These are phyloP conservation scores for Tylopilus sp. DNA, from an alignment of 768 basidiomycete species.

Conservation along the genomic window DNA sequence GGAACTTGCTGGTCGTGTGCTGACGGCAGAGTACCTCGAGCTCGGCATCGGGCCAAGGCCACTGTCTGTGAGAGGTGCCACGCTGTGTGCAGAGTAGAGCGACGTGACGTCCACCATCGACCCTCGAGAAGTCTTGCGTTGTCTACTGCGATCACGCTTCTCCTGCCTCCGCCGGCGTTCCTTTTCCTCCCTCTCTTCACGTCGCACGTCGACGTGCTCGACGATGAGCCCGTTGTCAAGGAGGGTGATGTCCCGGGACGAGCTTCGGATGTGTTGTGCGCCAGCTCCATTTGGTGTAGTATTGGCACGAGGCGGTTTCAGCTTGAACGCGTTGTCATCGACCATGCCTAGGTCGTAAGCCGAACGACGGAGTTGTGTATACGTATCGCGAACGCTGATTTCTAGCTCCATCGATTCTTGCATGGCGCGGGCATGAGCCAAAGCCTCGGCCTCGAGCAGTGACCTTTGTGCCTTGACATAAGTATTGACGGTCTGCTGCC, in stretches of 20 bases:
- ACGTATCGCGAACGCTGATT: slow-evolving; percentile 74
- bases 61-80: slow-evolving; percentile 52
- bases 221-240: slow-evolving; percentile 89
- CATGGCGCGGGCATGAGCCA: slow-evolving; percentile 74
- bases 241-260: slow-evolving; percentile 72
- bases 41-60: slow-evolving; percentile 53
- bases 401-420: slow-evolving; percentile 76
- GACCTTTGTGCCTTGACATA: slow-evolving; percentile 83
- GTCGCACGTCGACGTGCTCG: slow-evolving; percentile 80
- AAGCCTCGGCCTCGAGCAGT: slow-evolving; percentile 77
- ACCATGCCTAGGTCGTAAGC: slow-evolving; percentile 59
- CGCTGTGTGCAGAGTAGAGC: slow-evolving; percentile 64
- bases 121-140: slow-evolving; percentile 70
- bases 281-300: slow-evolving; percentile 31
- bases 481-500: slow-evolving; percentile 73
- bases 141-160: slow-evolving; percentile 49
- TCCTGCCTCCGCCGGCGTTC: slow-evolving; percentile 71
- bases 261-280: slow-evolving; percentile 42
- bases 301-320: slow-evolving; percentile 55
- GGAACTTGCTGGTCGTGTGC: slow-evolving; percentile 59
- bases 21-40: slow-evolving; percentile 57
- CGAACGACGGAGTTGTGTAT: slow-evolving; percentile 75
- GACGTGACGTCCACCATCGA: slow-evolving; percentile 72
- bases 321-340: slow-evolving; percentile 63
- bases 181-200: slow-evolving; percentile 72